Evolutionary conservation across 768 basidiomycete species (phyloP).

Genomic region (Rhodotorula paludigena): DNA sequence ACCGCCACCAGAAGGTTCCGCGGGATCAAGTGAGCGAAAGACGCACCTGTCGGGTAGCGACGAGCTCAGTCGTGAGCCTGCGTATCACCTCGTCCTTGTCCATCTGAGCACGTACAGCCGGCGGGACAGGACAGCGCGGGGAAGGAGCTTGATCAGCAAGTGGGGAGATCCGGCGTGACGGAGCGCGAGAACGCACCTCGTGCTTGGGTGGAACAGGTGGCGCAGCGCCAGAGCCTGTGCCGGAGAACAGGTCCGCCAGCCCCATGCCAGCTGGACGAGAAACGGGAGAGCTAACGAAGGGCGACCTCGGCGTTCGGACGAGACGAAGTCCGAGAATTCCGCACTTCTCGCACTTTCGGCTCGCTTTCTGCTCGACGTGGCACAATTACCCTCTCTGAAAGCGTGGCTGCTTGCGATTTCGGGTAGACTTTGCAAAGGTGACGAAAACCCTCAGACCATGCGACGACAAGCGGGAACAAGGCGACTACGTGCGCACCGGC

Average conservation of each 20-base stretch:
- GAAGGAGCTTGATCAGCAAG: background rate
- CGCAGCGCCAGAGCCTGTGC: background rate
- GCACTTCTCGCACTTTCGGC: too few relatives aligned
- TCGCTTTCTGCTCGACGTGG: too few relatives aligned
- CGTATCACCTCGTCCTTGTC: slow-evolving; percentile 17
- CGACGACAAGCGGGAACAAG: background rate
- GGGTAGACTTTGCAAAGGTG: too few relatives aligned
- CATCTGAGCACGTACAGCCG: background rate
- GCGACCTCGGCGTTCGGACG: background rate
- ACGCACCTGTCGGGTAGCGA: slow-evolving; percentile 9
- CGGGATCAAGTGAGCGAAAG: background rate
- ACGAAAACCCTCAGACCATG: background rate
- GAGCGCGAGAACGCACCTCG: background rate
- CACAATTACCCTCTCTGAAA: too few relatives aligned
- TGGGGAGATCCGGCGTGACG: background rate
- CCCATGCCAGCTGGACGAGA: background rate
- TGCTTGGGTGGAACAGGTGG: background rate
- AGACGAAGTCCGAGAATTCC: too few relatives aligned
- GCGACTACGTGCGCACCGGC: background rate
- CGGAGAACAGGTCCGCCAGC: background rate
- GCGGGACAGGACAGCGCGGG: background rate
- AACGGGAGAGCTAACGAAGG: background rate
- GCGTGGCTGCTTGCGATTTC: too few relatives aligned
- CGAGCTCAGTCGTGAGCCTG: slow-evolving; percentile 12
- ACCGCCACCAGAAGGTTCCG: background rate